Evolutionary conservation across 768 basidiomycete species (phyloP).

Genomic region (Mrakia frigida): DNA sequence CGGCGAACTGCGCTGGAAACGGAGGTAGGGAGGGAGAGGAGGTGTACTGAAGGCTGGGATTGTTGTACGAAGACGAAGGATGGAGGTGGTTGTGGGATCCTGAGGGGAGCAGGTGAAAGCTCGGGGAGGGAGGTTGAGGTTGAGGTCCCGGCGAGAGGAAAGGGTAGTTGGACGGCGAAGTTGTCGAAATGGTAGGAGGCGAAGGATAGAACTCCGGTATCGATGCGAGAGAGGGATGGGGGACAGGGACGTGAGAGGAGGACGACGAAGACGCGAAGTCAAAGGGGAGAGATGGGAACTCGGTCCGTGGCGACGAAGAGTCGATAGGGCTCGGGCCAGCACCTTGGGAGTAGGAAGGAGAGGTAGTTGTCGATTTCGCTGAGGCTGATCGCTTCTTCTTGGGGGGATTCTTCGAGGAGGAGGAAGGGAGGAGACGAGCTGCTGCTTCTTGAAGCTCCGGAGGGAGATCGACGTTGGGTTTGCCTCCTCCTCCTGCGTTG

Average conservation of each 20-base stretch:
- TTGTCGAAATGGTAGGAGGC: neutral
- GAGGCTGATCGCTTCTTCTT: no score
- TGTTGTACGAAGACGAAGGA: neutral
- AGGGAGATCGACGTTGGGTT: neutral
- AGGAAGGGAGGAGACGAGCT: neutral
- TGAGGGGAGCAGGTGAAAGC: neutral
- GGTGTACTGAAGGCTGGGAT: neutral
- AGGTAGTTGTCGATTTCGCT: no score
- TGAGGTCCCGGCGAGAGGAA: neutral
- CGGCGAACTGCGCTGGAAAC: conserved; percentile 6
- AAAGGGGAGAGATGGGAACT: neutral
- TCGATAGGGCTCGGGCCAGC: no score
- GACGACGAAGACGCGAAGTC: neutral
- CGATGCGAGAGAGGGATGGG: neutral
- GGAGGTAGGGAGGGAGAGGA: neutral
- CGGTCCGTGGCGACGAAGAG: neutral
- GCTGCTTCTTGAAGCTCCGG: neutral
- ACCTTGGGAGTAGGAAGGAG: neutral
- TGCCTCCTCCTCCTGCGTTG: neutral
- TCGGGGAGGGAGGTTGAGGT: neutral
- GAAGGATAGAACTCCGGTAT: neutral
- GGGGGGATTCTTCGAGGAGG: neutral
- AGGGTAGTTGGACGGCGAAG: neutral
- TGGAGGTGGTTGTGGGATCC: neutral
- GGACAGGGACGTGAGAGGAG: neutral